Conservation (phyloP, 208 protist species). For the Wallacemonas rigidus region DNA sequence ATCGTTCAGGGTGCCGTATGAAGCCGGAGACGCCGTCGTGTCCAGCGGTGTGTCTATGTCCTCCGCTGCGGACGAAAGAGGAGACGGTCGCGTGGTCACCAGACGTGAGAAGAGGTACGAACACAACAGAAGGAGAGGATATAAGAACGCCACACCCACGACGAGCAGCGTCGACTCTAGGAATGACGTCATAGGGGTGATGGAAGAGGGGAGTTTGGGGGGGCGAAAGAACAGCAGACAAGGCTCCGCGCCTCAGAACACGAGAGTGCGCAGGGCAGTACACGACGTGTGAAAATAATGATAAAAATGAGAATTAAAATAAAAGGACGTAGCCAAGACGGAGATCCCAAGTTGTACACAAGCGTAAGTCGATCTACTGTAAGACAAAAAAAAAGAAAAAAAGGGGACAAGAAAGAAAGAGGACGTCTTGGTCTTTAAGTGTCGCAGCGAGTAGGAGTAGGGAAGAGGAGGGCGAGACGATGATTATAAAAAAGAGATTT, state of each 20-base stretch:
- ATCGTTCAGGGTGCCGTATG: constrained; percentile 1
- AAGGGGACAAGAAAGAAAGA: constrained; percentile 23
- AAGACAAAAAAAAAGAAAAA: constrained; percentile 1
- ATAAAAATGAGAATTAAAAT: too few relatives aligned
- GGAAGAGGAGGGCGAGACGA: neutral
- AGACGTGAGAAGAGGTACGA: neutral
- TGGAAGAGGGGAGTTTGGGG: too few relatives aligned
- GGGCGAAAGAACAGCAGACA: too few relatives aligned
- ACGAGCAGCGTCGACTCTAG: neutral
- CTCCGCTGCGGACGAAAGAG: neutral
- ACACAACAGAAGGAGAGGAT: neutral
- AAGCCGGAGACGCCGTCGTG: neutral
- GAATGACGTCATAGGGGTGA: neutral
- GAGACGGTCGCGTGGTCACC: neutral
- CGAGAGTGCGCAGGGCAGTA: too few relatives aligned
- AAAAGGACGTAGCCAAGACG: too few relatives aligned
- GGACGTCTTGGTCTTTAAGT: neutral
- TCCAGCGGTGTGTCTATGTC: neutral
- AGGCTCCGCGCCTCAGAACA: too few relatives aligned
- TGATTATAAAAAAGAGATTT: too few relatives aligned
- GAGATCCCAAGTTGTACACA: too few relatives aligned
- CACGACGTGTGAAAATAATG: too few relatives aligned
- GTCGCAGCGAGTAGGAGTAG: neutral
- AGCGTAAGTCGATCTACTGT: neutral
- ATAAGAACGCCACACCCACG: neutral